A percentile compares a stretch with the other conserved stretches of the same genome.
These are phyloP conservation scores for Xylaria cubensis DNA, from an alignment of 495 filamentous ascomycete species.

Conservation along the genomic window DNA sequence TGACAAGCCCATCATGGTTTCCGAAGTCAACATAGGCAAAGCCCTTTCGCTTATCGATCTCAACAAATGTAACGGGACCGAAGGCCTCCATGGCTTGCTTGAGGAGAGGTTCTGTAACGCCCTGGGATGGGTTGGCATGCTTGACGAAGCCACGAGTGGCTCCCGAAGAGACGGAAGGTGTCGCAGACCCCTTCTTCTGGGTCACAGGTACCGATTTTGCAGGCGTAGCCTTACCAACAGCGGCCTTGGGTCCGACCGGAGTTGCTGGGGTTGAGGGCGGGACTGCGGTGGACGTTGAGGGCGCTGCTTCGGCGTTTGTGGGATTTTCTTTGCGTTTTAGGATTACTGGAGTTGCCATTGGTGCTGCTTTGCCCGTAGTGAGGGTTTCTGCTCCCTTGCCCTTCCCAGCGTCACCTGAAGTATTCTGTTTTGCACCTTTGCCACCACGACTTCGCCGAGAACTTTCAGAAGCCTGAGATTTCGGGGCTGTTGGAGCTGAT, in stretches of 20 bases:
- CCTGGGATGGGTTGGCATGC: constrained; percentile 89
- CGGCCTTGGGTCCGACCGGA: constrained; percentile 44
- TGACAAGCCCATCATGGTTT: constrained; percentile 69
- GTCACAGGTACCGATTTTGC: constrained; percentile 29
- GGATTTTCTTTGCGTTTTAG: constrained; percentile 39
- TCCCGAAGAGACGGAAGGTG: constrained; percentile 53
- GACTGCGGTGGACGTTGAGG: constrained; percentile 39
- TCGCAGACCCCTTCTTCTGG: constrained; percentile 35
- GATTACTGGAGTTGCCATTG: constrained; percentile 38
- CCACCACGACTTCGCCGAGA: constrained; percentile 36
- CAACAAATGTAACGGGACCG: constrained; percentile 75
- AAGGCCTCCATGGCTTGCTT: constrained; percentile 73
- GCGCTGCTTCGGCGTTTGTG: constrained; percentile 30
- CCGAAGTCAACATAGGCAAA: constrained; percentile 91
- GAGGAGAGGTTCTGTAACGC: constrained; percentile 81
- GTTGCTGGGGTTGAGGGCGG: constrained; percentile 41
- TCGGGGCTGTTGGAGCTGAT: constrained; percentile 40
- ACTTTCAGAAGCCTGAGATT: constrained; percentile 35
- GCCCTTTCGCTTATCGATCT: constrained; percentile 91
- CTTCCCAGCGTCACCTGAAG: constrained; percentile 37
- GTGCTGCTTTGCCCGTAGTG: constrained; percentile 33
- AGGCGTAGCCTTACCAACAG: constrained; percentile 35
- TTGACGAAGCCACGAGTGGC: constrained; percentile 89
- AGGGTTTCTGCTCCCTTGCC: constrained; percentile 37
- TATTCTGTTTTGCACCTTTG: constrained; percentile 44